A percentile compares a stretch with the other conserved stretches of the same genome.
Conservation (phyloP, 768 basidiomycete genomes). For the Boletus eberwhitei region DNA sequence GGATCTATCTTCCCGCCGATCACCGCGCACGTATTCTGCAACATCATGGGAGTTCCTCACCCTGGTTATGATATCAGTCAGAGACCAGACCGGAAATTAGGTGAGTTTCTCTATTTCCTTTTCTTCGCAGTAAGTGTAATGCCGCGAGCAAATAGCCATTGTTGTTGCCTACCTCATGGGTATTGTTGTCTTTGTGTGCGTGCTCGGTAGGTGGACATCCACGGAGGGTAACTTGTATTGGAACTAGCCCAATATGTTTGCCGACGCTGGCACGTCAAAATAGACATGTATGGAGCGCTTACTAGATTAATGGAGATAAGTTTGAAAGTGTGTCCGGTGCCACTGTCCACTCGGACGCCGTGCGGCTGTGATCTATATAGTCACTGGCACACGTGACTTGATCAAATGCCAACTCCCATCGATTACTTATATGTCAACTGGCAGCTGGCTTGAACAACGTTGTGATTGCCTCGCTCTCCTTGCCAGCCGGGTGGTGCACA, state of each 20-base stretch:
- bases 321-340: background rate
- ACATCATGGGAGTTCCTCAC: slow-evolving; percentile 88
- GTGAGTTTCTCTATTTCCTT: slow-evolving; percentile 38
- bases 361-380: background rate
- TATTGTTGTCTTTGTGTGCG: slow-evolving; percentile 51
- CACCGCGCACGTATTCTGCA: slow-evolving; percentile 86
- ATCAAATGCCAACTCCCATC: background rate
- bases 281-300: background rate
- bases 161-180: slow-evolving; percentile 54
- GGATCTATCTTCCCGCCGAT: slow-evolving; percentile 78
- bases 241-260: slow-evolving; percentile 17
- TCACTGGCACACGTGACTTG: slow-evolving; percentile 23
- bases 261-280: slow-evolving; percentile 12
- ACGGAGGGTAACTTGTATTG: slow-evolving; percentile 42
- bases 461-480: slow-evolving; percentile 5
- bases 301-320: slow-evolving; percentile 5
- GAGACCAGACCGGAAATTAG: slow-evolving; percentile 48
- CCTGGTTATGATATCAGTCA: slow-evolving; percentile 51
- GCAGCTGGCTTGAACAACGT: slow-evolving; percentile 9
- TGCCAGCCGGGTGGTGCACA: background rate
- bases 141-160: slow-evolving; percentile 43
- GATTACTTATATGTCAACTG: background rate
- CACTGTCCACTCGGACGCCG: background rate
- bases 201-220: slow-evolving; percentile 52
- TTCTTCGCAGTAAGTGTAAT: slow-evolving; percentile 9